Evolutionary conservation across 495 filamentous ascomycete genomes (phyloP).

Genomic region (Penicillium mononematosum): DNA sequence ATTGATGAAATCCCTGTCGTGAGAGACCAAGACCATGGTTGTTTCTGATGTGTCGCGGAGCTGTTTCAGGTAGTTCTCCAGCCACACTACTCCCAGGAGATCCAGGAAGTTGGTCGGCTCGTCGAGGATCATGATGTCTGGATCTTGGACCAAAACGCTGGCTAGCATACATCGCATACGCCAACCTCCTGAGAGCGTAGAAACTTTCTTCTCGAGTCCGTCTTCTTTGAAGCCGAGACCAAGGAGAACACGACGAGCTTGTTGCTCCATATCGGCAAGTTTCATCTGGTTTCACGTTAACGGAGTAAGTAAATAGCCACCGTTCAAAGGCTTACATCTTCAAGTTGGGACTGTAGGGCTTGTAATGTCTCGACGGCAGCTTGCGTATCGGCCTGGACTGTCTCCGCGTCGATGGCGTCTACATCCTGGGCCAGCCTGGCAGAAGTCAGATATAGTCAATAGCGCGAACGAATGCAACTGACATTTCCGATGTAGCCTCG

Average conservation of each 20-base stretch:
- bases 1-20: constrained; percentile 74
- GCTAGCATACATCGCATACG: constrained; percentile 70
- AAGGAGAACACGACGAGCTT: constrained; percentile 60
- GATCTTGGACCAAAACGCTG: constrained; percentile 62
- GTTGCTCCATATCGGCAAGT: constrained; percentile 50
- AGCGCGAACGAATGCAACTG: constrained; percentile 14
- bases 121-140: constrained; percentile 79
- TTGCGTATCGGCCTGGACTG: constrained; percentile 59
- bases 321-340: constrained; percentile 37
- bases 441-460: constrained; percentile 5
- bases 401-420: constrained; percentile 53
- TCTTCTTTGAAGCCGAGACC: constrained; percentile 72
- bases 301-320: background rate
- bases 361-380: constrained; percentile 61
- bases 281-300: constrained; percentile 35
- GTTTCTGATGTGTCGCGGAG: constrained; percentile 42
- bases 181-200: constrained; percentile 75
- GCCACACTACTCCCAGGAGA: constrained; percentile 78
- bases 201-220: constrained; percentile 54
- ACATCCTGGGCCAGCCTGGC: constrained; percentile 52
- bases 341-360: constrained; percentile 57
- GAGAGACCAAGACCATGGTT: constrained; percentile 69
- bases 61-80: constrained; percentile 64
- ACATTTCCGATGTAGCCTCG: constrained; percentile 54
- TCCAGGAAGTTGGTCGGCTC: constrained; percentile 87